Evolutionary conservation across 768 basidiomycete species (phyloP).

Genomic region (Mycena capillaripes): DNA sequence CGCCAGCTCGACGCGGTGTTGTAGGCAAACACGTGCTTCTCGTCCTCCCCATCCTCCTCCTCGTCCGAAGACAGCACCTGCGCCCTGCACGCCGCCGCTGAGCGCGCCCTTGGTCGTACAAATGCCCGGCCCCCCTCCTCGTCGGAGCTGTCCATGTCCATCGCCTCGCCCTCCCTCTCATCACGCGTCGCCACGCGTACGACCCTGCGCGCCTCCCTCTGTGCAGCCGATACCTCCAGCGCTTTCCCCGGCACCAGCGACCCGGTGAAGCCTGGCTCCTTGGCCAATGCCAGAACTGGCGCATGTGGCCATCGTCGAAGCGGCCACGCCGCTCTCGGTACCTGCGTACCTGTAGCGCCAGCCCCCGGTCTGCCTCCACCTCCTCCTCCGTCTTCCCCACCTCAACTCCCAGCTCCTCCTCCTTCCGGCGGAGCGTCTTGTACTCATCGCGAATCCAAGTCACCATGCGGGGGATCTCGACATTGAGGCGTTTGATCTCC

Average conservation of each 20-base stretch:
- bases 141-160: neutral
- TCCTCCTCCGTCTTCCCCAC: neutral
- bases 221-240: neutral
- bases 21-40: neutral
- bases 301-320: slow-evolving; percentile 17
- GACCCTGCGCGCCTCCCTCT: neutral
- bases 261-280: slow-evolving; percentile 11
- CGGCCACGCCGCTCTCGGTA: slow-evolving; percentile 10
- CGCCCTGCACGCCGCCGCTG: neutral
- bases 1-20: too few relatives aligned
- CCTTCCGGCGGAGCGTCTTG: neutral
- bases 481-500: slow-evolving; percentile 40
- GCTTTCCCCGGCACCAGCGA: neutral
- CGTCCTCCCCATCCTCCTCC: neutral
- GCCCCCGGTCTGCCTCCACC: neutral
- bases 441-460: slow-evolving; percentile 38
- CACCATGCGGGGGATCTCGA: slow-evolving; percentile 38
- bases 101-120: neutral
- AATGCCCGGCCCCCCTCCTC: neutral
- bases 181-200: neutral
- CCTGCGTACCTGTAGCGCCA: slow-evolving; percentile 10
- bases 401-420: neutral
- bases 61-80: neutral
- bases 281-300: neutral
- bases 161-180: neutral